Evolutionary conservation across 768 basidiomycete species (phyloP).

Genomic region (Agaricus sinodeliciosus): DNA sequence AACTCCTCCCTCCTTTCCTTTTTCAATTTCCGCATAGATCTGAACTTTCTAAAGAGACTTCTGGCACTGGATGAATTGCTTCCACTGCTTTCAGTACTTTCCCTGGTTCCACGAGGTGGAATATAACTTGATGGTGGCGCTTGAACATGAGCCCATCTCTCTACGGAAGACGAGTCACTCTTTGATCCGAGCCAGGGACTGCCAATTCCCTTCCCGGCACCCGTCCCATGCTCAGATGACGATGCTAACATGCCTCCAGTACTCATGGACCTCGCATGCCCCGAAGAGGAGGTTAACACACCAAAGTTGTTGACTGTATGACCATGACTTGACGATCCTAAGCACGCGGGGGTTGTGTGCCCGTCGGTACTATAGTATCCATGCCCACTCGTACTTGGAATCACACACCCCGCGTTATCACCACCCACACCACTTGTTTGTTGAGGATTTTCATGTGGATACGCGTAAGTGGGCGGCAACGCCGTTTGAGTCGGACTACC

Average conservation of each 20-base stretch:
- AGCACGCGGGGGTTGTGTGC: background rate
- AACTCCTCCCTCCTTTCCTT: background rate
- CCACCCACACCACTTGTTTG: background rate
- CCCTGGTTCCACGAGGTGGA: background rate
- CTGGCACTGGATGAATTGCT: conserved; percentile 1
- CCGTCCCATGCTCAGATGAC: conserved; percentile 3
- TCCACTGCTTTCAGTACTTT: background rate
- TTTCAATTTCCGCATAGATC: background rate
- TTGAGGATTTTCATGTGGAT: background rate
- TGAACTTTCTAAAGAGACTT: conserved; percentile 4
- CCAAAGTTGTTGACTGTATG: background rate
- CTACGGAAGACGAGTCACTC: background rate
- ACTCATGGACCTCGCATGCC: background rate
- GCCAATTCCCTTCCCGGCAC: background rate
- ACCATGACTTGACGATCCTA: conserved; percentile 1
- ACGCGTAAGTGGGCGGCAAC: background rate
- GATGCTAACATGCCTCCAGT: background rate
- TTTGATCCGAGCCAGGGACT: background rate
- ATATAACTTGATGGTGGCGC: conserved; percentile 5
- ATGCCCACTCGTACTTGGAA: conserved; percentile 3
- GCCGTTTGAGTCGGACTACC: background rate
- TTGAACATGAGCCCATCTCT: background rate
- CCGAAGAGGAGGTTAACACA: background rate
- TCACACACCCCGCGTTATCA: background rate
- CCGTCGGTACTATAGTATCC: conserved; percentile 3